Conservation (phyloP, 768 basidiomycete genomes). For the Phaeotremella fagi region DNA sequence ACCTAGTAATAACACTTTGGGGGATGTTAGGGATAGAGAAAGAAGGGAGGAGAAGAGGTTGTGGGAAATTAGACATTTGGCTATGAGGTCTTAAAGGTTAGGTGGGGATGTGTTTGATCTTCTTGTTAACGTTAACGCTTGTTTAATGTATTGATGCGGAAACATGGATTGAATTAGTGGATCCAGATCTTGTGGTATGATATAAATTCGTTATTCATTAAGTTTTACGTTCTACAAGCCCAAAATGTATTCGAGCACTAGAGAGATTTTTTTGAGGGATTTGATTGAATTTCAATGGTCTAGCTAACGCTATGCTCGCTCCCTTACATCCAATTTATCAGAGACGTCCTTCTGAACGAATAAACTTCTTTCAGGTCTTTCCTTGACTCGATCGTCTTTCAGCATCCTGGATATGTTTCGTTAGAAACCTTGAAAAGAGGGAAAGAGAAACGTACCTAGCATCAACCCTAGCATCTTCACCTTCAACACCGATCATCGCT, state of each 20-base stretch:
- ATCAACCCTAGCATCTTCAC: constrained; percentile 84
- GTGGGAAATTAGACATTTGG: constrained; percentile 45
- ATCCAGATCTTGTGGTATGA: too few relatives aligned
- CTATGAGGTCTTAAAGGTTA: constrained; percentile 23
- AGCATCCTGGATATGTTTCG: constrained; percentile 61
- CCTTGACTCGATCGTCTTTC: constrained; percentile 74
- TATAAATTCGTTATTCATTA: too few relatives aligned
- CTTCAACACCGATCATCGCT: constrained; percentile 77
- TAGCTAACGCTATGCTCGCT: not conserved
- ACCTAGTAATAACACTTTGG: not conserved
- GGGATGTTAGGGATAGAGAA: constrained; percentile 25
- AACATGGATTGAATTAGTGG: not conserved
- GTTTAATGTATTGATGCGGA: not conserved
- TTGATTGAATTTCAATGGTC: too few relatives aligned
- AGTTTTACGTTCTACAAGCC: too few relatives aligned
- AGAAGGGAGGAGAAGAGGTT: constrained; percentile 42
- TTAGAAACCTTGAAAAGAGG: not conserved
- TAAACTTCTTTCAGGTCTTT: constrained; percentile 47
- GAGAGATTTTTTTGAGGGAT: too few relatives aligned
- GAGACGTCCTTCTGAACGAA: constrained; percentile 34
- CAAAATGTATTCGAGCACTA: too few relatives aligned
- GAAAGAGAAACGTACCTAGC: constrained; percentile 58
- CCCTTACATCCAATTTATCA: constrained; percentile 34
- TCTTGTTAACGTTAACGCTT: not conserved
- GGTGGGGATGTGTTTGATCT: not conserved